Evolutionary conservation across 2,329 filamentous ascomycete genomes (phyloP), one percentile per base, ranked within the genome.

Genomic region (Fusarium haematococcum): DNA sequence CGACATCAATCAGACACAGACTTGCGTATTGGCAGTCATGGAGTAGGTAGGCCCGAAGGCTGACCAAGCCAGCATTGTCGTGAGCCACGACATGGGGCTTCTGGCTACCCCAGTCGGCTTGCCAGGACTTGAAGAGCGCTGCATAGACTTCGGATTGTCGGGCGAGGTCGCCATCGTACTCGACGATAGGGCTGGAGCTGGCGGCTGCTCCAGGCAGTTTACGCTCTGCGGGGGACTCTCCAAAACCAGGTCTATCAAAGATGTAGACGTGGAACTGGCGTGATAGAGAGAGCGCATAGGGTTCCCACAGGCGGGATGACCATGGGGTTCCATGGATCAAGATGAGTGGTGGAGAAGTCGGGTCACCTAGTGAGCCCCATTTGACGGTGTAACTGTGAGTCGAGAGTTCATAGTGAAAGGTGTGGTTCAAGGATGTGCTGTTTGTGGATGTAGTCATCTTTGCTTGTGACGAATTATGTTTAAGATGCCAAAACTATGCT

Each of bases 291-390:
- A 78, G 69, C 1, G 83, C 84, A 20, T 83, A 80, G 2, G 79
- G 76, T 0, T 68, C 56, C 83, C 84, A 87, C 10, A 86, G 79
- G 0, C 67, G 73, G 2, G 84, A 86, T 2, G 85, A 86, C 85
- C 85, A 87, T 0, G 86, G 86, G 0, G 86, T 87, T 62, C 86
- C 85, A 66, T 87, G 86, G 10, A 87, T 75, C 41, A 87, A 86
- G 14, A 87, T 74, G 1, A 85, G 65, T 0, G 84, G 83, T 20
- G 80, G 82, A 0, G 60, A 65, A 1, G 52, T 37, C 5, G 70
- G n/a, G 5, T 78, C 37, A 9, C 84, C 84, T 0, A 86, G 50
- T 0, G 80, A 80, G 1, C 74, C 80, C 80, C 81, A 84, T 67
- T 71, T 79, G 33, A 83, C 78, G 30, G 67, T 59, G 48, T 78